Evolutionary conservation across 2,329 filamentous ascomycete species (phyloP), one percentile per base, ranked within the genome.

Genomic region (Pseudofabraea citricarpa): DNA sequence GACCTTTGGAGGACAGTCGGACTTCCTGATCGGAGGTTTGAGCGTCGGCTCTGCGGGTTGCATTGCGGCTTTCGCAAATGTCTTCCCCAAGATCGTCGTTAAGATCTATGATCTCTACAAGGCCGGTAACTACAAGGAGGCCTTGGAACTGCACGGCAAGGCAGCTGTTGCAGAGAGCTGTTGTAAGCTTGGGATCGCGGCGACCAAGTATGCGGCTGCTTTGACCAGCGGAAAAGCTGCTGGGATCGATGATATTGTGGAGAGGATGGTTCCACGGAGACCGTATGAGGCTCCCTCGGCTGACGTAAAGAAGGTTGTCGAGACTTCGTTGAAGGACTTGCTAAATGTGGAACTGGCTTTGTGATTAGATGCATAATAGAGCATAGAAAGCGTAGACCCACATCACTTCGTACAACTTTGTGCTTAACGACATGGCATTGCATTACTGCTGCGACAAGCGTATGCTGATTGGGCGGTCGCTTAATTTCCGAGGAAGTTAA

Each of bases 1-100:
- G 0, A 70, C 73, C 0, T 81, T 73, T 57, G 77, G 76, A 2
- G 78, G 78, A 0, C 78, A 81, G 55, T 70, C 70, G 0, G 77
- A 81, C 53, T 81, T 79, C 59, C 55, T 81, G 31, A 65, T 81
- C 21, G 74, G 71, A 2, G 76, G 74, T 0, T 52, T 81, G 12
- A 68, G 69, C 2, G 68, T 70, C 3, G 77, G 77, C 1, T 70
- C 67, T 16, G 69, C 71, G 1, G 77, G 77, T 1, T 78, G 73
- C 48, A 76, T 81, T 40, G 70, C 74, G 2, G 75, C 71, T 1
- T 80, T 81, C 55, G 74, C 71, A 23, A 80, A 79, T 49, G 65
- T 77, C 2, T 77, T 77, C 46, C 75, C 75, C 1, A 74, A 72
- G 55, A 69, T 69, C 0, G 59, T 74, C 5, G 65, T 66, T 4